A percentile compares a stretch with the other conserved stretches of the same genome.
phyloP scores from a whole-genome alignment of 2,329 filamentous ascomycete species.

The Coleophoma crateriformis region DNA sequence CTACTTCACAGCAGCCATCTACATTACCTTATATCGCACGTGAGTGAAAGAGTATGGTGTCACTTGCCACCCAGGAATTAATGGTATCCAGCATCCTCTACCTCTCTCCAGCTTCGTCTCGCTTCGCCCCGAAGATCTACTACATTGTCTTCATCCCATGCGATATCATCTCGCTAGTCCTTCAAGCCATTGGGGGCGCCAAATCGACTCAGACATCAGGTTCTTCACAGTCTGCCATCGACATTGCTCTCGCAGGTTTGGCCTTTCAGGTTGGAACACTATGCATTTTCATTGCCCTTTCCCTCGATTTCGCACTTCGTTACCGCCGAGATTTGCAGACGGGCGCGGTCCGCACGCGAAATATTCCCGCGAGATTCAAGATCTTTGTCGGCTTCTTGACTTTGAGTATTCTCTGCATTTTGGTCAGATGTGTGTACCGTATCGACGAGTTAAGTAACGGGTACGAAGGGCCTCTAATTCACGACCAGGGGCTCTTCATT shows the following conservation, averaged over 20 bases:
- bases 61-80: too few relatives aligned
- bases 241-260: conserved; percentile 31
- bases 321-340: background rate
- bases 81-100: too few relatives aligned
- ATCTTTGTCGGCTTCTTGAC: conserved; percentile 4
- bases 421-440: conserved; percentile 15
- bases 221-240: conserved; percentile 23
- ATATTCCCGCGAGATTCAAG: conserved; percentile 1
- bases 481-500: conserved; percentile 53
- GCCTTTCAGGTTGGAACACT: conserved; percentile 30
- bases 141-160: conserved; percentile 53
- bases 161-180: conserved; percentile 49
- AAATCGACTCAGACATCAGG: conserved; percentile 35
- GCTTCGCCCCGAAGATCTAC: conserved; percentile 42
- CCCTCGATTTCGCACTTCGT: conserved; percentile 9
- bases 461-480: conserved; percentile 59
- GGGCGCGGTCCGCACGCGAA: background rate
- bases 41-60: too few relatives aligned
- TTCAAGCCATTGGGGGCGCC: conserved; percentile 52
- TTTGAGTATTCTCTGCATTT: conserved; percentile 7
- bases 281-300: conserved; percentile 22
- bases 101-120: conserved; percentile 8
- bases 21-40: too few relatives aligned
- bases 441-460: conserved; percentile 57
- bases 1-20: too few relatives aligned